These are phyloP conservation scores for Pachyrhizus erosus DNA, from an alignment of 306 rosid genomes.

Conservation along the genomic window DNA sequence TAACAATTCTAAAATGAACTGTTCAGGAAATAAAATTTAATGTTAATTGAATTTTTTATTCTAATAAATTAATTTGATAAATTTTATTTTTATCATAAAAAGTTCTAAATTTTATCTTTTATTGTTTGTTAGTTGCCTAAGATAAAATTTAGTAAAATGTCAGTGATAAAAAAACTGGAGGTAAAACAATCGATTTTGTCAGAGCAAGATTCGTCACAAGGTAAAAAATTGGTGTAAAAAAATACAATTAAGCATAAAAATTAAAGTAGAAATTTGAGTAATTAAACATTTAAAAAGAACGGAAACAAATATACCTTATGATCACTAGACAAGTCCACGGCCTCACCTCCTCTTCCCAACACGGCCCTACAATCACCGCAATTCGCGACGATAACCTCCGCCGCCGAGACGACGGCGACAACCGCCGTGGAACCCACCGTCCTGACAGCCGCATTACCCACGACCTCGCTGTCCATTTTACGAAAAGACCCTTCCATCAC, in stretches of 20 bases:
- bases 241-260: no score
- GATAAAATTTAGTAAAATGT: no score
- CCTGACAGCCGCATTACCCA: conserved; percentile 46
- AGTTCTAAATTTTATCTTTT: no score
- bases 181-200: no score
- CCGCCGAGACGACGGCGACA: conserved; percentile 57
- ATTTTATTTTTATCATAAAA: no score
- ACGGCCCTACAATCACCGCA: conserved; percentile 92
- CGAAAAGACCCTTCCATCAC: conserved; percentile 82
- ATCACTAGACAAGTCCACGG: conserved; percentile 70
- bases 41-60: no score
- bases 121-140: no score
- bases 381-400: conserved; percentile 71
- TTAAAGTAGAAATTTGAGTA: not conserved
- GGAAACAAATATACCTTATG: conserved; percentile 65
- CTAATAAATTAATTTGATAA: no score
- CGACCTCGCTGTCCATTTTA: conserved; percentile 78
- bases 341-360: conserved; percentile 68
- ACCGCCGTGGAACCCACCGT: conserved; percentile 81
- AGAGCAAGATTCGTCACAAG: no score
- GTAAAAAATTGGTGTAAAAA: no score
- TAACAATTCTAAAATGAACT: not conserved
- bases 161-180: no score
- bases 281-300: not conserved
- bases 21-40: not conserved